phyloP scores from a whole-genome alignment of 805 yeast genomes.

The Starmerella vaccinii region DNA sequence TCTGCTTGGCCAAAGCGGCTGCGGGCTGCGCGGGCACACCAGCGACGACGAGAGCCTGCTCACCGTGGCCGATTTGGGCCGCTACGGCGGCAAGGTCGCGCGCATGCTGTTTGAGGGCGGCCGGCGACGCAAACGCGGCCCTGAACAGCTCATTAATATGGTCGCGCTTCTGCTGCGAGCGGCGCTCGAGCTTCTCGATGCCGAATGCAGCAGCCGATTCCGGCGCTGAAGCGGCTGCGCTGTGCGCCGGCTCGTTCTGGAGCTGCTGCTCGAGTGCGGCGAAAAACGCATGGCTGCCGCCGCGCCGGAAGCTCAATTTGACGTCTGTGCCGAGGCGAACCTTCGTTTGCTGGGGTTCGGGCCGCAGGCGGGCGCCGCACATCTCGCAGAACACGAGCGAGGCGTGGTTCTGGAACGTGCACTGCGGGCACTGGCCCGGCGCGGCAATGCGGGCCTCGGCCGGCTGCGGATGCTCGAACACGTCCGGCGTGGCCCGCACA shows the following conservation, averaged over 20 bases:
- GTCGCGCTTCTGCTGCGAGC: not conserved
- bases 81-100: not conserved
- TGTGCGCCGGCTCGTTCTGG: not conserved
- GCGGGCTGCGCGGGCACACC: constrained; percentile 31
- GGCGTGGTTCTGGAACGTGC: constrained; percentile 80
- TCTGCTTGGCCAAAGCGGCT: constrained; percentile 62
- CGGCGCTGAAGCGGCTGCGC: not conserved
- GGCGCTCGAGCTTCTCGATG: constrained; percentile 38
- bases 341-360: constrained; percentile 26
- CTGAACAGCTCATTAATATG: not conserved
- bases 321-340: constrained; percentile 12
- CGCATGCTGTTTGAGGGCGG: not conserved
- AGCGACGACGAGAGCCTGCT: constrained; percentile 27
- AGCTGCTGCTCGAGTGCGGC: constrained; percentile 29
- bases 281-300: constrained; percentile 51
- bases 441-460: not conserved
- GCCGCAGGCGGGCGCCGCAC: constrained; percentile 55
- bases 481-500: constrained; percentile 36
- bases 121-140: not conserved
- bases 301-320: constrained; percentile 52
- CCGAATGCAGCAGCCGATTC: not conserved
- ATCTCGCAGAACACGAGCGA: constrained; percentile 71
- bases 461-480: constrained; percentile 24
- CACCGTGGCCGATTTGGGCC: not conserved
- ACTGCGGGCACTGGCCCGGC: constrained; percentile 39